Base-by-base conservation (phyloP, 768 basidiomycete genomes). In the Pleurotus cornucopiae region DNA sequence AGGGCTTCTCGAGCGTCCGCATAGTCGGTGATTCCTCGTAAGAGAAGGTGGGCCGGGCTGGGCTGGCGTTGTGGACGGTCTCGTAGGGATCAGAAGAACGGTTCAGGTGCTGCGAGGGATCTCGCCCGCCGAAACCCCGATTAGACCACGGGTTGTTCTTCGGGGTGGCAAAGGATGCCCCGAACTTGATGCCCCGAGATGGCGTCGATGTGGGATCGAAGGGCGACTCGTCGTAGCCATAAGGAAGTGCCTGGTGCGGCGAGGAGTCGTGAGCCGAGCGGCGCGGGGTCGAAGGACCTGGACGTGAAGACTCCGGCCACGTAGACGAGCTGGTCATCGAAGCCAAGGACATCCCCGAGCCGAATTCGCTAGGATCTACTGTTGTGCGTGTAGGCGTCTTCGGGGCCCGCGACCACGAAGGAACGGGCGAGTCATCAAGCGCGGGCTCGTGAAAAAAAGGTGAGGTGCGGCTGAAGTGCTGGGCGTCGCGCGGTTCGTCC, bases 171-270 rank as follows among this genome's bases (percentile, higher is more conserved):
- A 86, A 86, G 2, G 83, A 64, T 9, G 68, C 69, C 43, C 75
- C 76, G 61, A 88, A 83, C 63, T 74, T 82, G 61, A 89, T 83
- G 3, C 89, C 88, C 44, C 89, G 75, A n/a, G 89, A 91, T 3
- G 89, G 89, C 6, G 89, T 91, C 16, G 88, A 86, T 21, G 84
- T 83, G 4, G 89, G 88, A 66, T 92, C 89, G 63, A 90, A 92
- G 1, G 84, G 80, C 4, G 76, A 72, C 41, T 83, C 83, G 14
- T 85, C 82, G 18, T 69, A 68, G 3, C 56, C 37, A 53, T 62
- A 62, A 47, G 60, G 68, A 14, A 58, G 47, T 47, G 70, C 66
- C 26, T 70, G 63, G 34, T 73, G 66, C 26, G 78, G 76, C 6
- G 74, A 74, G 0, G 67, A 65, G 55, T 68, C 71, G 49, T 71